Evolutionary conservation across 169 alveolate species (phyloP), one percentile per base, ranked within the genome.

Genomic region (Plasmodium berghei): DNA sequence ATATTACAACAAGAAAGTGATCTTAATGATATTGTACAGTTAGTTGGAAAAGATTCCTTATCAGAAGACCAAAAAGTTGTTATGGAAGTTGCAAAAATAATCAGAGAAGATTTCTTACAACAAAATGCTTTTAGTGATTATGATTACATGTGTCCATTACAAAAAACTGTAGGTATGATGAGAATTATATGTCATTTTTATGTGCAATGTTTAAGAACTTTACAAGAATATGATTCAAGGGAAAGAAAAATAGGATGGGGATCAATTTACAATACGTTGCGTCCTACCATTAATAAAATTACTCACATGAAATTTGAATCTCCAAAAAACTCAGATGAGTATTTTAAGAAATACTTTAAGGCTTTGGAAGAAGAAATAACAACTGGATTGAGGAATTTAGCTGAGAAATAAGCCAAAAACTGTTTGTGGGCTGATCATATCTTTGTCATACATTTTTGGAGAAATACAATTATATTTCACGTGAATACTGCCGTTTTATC

Each of bases 41-140:
- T 98, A 74, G 99, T 98, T 80, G 99, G 99, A 72, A 97, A 97
- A 87, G 99, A 98, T 89, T 98, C 99, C 26, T 97, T 98, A 52
- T 97, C 99, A 16, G 99, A 98, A 94, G 98, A 97, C 70, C 98
- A 97, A 86, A 97, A 96, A 85, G 92, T 97, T 42, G 93, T 93
- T 8, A 92, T 96, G 88, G 98, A 98, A 94, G 98, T 98, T 70
- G 99, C 99, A 28, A 97, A 97, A 92, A 95, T 98, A 74, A 98
- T 98, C 56, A 95, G 99, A 86, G 99, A 98, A 93, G 99, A 98
- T 91, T 98, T 98, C 95, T 95, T 98, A 48, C 99, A 98, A 93
- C 98, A 98, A 91, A 98, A 98, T 92, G 99, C 99, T 42, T 98
- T 97, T 96, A 97, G 99, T n/a, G 97, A 96, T 90, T 97, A 97